Base-by-base conservation (phyloP, 2,329 filamentous ascomycete species). In the Annulohypoxylon truncatum region DNA sequence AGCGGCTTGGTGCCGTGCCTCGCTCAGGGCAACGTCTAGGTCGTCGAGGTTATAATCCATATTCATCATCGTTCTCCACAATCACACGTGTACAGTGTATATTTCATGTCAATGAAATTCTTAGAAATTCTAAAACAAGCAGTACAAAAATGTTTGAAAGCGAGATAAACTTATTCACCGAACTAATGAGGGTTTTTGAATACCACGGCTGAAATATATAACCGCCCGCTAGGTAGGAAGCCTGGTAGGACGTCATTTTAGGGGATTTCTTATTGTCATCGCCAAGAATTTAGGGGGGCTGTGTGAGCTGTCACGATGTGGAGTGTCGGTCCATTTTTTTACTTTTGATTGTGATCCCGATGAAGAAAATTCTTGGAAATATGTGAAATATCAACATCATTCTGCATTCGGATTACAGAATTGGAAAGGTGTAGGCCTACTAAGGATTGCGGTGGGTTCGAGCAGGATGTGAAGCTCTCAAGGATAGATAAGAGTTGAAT, bases 21-120 rank as follows among this genome's bases (percentile, higher is more conserved):
- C 66, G 67, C 74, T 75, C 22, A 76, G 67, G 3, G 73, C 68
- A 51, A 66, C 61, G 35, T 76, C 74, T 20, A 75, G 69, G 47
- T 76, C 74, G 58, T 74, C 74, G 47, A 74, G 71, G 61, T 76
- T 74, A 53, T 74, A 73, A 9, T 73, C 73, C 68, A 71, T 72
- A 48, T 71, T 64, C 58, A 69, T 66, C 57, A 62, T 61, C 64
- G 42, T 31, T 51, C 46, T 60, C 44, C 31, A 51, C 51, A 44
- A 26, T 59, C 48, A 48, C 44, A 33, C 46, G 40, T 58, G 63
- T 69, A 61, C 42, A 59, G 42, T 42, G 56, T 51, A 26, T 29
- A 57, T 56, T 56, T 68, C 64, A 67, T 66, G 40, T 50, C 54
- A 57, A 18, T 33, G 33, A 20, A 29, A 18, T 31, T 44, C 15